Conservation (phyloP, 2,329 filamentous ascomycete genomes). For the Alternaria incomplexa region DNA sequence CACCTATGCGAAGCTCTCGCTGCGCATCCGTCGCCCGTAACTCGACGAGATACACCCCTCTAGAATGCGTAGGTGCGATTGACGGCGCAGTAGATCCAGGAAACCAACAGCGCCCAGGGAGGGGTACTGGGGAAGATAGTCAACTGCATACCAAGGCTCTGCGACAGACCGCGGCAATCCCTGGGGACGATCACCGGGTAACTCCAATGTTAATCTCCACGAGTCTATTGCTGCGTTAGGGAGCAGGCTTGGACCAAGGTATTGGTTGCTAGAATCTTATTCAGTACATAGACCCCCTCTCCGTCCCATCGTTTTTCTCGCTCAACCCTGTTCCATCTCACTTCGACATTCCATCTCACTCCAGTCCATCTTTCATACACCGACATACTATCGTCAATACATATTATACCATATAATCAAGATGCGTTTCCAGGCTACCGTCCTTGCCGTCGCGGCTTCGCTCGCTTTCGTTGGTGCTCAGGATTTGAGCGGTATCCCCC, state of each 20-base stretch:
- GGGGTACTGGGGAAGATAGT: neutral
- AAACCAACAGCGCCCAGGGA: neutral
- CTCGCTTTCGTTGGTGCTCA: constrained; percentile 37
- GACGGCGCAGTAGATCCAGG: neutral
- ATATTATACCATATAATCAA: constrained; percentile 10
- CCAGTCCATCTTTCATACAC: neutral
- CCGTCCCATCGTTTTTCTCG: neutral
- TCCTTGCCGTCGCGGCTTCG: constrained; percentile 34
- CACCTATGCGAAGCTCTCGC: neutral
- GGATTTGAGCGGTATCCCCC: constrained; percentile 34
- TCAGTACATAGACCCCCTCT: constrained; percentile 1
- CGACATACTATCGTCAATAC: neutral
- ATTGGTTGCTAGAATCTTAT: neutral
- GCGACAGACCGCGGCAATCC: neutral
- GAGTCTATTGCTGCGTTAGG: neutral
- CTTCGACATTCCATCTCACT: neutral
- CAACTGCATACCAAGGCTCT: neutral
- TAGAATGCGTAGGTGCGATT: neutral
- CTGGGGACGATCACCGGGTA: neutral
- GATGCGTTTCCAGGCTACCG: constrained; percentile 40
- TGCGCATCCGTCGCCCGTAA: neutral
- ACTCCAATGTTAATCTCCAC: neutral
- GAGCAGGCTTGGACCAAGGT: neutral
- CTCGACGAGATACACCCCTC: neutral
- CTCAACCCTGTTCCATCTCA: neutral